Percentiles rank a stretch among this genome's conserved stretches.
Evolutionary conservation across 1,284 basidiomycete species (phyloP).

Genomic region (Puccinia hordei): DNA sequence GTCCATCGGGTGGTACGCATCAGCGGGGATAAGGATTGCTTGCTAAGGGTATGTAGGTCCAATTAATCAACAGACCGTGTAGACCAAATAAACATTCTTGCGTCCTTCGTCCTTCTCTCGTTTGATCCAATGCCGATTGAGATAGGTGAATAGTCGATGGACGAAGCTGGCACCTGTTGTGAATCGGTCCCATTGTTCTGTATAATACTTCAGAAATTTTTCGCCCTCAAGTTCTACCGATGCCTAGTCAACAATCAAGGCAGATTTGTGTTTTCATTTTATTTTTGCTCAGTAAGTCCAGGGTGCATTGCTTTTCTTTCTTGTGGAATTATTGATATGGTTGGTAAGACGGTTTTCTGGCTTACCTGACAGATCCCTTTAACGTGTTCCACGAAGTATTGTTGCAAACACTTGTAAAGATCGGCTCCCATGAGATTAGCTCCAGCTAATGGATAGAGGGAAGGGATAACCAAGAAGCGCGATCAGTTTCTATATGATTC

Average conservation of each 20-base stretch:
- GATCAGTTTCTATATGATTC: background rate
- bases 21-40: background rate
- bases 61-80: constrained; percentile 72
- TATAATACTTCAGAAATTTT: constrained; percentile 86
- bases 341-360: no score
- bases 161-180: constrained; percentile 95
- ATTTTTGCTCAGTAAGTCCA: constrained; percentile 9
- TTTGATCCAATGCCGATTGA: constrained; percentile 93
- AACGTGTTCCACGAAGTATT: constrained; percentile 80
- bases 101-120: constrained; percentile 96
- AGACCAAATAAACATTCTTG: constrained; percentile 91
- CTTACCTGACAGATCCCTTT: constrained; percentile 69
- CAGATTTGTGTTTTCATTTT: constrained; percentile 13
- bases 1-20: constrained; percentile 1
- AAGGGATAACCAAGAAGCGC: no score
- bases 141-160: constrained; percentile 54
- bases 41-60: background rate
- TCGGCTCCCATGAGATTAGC: constrained; percentile 94
- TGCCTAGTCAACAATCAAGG: constrained; percentile 63
- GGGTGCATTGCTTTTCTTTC: background rate
- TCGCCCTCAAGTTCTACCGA: constrained; percentile 81
- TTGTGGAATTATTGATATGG: background rate
- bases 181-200: constrained; percentile 90
- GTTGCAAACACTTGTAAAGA: constrained; percentile 83
- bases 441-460: constrained; percentile 68